Evolutionary conservation across 148 eudicot species (phyloP).

Genomic region (Rhododendron ferrugineum): DNA sequence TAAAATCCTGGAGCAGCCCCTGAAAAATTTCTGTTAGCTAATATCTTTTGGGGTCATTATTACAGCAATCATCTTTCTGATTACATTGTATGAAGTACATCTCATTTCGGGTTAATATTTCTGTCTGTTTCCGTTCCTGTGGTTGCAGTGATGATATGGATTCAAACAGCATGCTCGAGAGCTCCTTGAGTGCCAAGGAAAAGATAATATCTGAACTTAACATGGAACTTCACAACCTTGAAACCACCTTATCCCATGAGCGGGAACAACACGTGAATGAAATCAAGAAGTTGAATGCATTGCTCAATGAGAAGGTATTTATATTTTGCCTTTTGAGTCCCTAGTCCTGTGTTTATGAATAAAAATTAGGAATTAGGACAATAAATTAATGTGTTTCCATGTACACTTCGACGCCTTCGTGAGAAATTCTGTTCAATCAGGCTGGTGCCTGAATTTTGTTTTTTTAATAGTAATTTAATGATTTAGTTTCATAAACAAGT

Average conservation of each 20-base stretch:
- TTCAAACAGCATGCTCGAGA: slow-evolving; percentile 78
- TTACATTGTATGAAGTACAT: slow-evolving; percentile 11
- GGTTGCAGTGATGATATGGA: slow-evolving; percentile 68
- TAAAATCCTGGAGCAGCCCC: neutral
- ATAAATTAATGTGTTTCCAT: neutral
- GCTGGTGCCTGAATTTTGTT: neutral
- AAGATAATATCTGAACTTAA: slow-evolving; percentile 89
- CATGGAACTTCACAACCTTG: slow-evolving; percentile 88
- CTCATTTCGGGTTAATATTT: neutral
- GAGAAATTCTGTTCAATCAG: neutral
- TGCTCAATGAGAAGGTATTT: slow-evolving; percentile 76
- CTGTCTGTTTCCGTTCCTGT: slow-evolving; percentile 13
- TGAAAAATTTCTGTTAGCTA: neutral
- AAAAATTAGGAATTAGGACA: neutral
- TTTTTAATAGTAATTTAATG: neutral
- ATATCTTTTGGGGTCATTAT: neutral
- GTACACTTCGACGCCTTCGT: neutral
- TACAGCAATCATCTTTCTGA: neutral
- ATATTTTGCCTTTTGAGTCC: neutral
- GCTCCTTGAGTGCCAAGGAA: slow-evolving; percentile 87
- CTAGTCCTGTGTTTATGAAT: neutral
- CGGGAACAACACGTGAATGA: slow-evolving; percentile 72
- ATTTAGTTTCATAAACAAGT: neutral
- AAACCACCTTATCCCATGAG: slow-evolving; percentile 74
- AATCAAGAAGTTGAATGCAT: slow-evolving; percentile 70